Conservation (phyloP, 2,329 filamentous ascomycete genomes). For the Niveomyces coronatus region DNA sequence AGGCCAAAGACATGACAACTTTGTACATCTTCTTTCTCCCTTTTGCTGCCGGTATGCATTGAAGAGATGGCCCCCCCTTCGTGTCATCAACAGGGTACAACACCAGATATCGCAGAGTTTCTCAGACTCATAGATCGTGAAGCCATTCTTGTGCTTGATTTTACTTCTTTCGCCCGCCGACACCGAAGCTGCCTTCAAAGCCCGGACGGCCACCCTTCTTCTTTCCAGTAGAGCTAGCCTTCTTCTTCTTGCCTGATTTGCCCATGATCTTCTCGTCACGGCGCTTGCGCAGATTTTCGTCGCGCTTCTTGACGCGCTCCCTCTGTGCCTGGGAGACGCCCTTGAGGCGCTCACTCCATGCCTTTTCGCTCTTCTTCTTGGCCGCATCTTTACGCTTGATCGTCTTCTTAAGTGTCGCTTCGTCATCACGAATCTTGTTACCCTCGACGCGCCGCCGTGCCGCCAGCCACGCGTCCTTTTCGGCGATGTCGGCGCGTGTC, state of each 20-base stretch:
- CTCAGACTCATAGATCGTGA: no score
- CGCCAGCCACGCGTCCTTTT: conserved; percentile 91
- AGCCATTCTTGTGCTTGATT: neutral
- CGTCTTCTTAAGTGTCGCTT: conserved; percentile 80
- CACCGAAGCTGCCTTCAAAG: conserved; percentile 58
- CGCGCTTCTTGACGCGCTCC: conserved; percentile 71
- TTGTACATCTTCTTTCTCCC: no score
- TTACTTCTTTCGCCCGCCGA: conserved; percentile 41
- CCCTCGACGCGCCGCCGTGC: conserved; percentile 83
- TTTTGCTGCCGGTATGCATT: no score
- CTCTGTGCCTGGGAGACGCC: conserved; percentile 68
- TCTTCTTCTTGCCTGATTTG: conserved; percentile 50
- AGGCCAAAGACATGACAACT: no score
- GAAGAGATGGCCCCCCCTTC: no score
- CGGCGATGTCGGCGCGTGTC: conserved; percentile 76
- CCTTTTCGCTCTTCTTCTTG: conserved; percentile 86
- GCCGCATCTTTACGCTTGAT: conserved; percentile 83
- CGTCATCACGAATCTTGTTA: conserved; percentile 81
- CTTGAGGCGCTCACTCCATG: conserved; percentile 67
- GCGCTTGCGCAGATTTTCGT: conserved; percentile 66
- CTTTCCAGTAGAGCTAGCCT: conserved; percentile 22
- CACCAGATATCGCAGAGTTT: no score
- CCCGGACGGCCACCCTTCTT: conserved; percentile 49
- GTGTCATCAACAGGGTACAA: no score
- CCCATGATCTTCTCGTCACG: conserved; percentile 60